These are phyloP conservation scores for Ilex asprella DNA, from an alignment of 257 asterid species.

Conservation along the genomic window DNA sequence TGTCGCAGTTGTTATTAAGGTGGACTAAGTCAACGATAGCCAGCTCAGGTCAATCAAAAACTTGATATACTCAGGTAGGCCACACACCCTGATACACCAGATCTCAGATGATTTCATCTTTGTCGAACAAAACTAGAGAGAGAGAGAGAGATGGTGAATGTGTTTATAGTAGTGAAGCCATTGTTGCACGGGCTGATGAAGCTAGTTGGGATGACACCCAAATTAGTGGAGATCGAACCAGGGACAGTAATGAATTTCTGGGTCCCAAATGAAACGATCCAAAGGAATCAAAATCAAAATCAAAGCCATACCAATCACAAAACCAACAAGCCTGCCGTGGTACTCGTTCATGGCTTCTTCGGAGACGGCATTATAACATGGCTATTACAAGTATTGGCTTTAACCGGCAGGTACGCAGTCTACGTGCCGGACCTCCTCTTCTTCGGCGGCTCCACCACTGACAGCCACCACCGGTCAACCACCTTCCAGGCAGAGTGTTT, in stretches of 20 bases:
- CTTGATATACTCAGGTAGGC: too few relatives aligned
- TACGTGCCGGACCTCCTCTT: conserved; percentile 19
- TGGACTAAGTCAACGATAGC: too few relatives aligned
- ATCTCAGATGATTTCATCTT: too few relatives aligned
- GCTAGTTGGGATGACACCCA: conserved; percentile 7
- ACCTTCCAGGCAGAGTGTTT: conserved; percentile 16
- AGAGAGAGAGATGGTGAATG: conserved; percentile 7
- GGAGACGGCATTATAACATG: conserved; percentile 10
- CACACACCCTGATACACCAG: too few relatives aligned
- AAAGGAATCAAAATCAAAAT: neutral
- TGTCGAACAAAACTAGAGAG: too few relatives aligned
- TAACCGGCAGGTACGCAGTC: conserved; percentile 5
- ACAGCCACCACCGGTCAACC: conserved; percentile 3
- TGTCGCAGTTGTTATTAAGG: too few relatives aligned
- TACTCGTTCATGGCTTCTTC: conserved; percentile 16
- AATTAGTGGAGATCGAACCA: conserved; percentile 16
- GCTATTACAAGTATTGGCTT: conserved; percentile 8
- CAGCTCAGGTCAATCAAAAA: too few relatives aligned
- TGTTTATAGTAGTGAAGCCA: neutral
- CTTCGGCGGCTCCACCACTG: conserved; percentile 13
- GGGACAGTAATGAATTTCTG: conserved; percentile 21
- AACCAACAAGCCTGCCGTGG: conserved; percentile 6
- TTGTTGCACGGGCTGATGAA: conserved; percentile 6
- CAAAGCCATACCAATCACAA: neutral
- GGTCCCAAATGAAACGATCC: conserved; percentile 6